These are phyloP conservation scores for Fusarium buharicum DNA, from an alignment of 2,329 filamentous ascomycete species.

Conservation along the genomic window DNA sequence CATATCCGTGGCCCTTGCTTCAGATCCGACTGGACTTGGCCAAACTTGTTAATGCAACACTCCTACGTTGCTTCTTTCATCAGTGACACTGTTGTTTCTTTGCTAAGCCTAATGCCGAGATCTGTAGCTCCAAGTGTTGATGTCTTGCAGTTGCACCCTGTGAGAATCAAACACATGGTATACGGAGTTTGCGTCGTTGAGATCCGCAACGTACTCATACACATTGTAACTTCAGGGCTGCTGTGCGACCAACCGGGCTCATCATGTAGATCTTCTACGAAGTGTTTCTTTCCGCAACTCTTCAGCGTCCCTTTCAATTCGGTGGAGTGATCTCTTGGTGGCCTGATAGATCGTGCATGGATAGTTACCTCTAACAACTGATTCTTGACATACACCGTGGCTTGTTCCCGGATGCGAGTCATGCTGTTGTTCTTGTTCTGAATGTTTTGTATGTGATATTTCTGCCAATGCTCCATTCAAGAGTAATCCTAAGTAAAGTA, in stretches of 20 bases:
- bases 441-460: too few relatives aligned
- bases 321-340: not conserved
- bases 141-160: not conserved
- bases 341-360: not conserved
- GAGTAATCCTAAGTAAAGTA: not conserved
- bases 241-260: not conserved
- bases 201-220: not conserved
- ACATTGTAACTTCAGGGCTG: not conserved
- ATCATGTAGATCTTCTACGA: not conserved
- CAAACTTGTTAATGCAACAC: not conserved
- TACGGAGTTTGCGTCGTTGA: not conserved
- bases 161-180: too few relatives aligned
- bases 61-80: not conserved
- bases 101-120: not conserved
- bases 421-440: not conserved
- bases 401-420: not conserved
- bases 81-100: not conserved
- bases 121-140: not conserved
- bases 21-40: not conserved
- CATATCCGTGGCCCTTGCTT: conserved; percentile 11
- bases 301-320: not conserved
- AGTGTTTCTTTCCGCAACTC: not conserved
- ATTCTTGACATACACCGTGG: not conserved
- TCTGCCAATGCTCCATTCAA: too few relatives aligned
- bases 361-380: not conserved